Evolutionary conservation across 768 basidiomycete genomes (phyloP).

Genomic region (Suillus hirtellus): DNA sequence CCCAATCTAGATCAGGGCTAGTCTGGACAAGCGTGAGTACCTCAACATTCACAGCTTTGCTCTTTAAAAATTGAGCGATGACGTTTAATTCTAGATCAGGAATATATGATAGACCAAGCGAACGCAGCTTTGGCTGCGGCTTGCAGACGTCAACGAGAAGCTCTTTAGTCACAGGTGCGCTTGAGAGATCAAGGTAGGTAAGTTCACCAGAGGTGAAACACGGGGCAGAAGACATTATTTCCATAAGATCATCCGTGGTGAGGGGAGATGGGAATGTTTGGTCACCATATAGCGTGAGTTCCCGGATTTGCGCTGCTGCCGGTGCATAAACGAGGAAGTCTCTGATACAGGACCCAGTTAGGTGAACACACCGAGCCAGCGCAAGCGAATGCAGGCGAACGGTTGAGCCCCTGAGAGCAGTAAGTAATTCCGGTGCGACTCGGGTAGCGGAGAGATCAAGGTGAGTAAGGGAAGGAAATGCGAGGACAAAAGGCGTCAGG

Average conservation of each 20-base stretch:
- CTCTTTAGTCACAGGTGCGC: constrained; percentile 65
- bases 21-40: constrained; percentile 80
- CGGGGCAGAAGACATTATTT: constrained; percentile 72
- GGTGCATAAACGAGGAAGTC: constrained; percentile 70
- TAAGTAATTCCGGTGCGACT: constrained; percentile 71
- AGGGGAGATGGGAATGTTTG: constrained; percentile 78
- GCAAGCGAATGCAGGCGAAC: constrained; percentile 77
- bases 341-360: constrained; percentile 78
- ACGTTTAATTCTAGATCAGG: constrained; percentile 63
- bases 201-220: constrained; percentile 76
- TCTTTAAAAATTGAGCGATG: constrained; percentile 67
- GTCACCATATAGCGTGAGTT: constrained; percentile 90
- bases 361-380: constrained; percentile 80
- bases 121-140: constrained; percentile 74
- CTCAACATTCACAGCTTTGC: constrained; percentile 77
- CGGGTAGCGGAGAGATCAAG: constrained; percentile 93
- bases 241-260: constrained; percentile 58
- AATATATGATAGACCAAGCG: constrained; percentile 89
- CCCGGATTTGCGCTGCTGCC: constrained; percentile 59
- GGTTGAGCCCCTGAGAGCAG: constrained; percentile 63
- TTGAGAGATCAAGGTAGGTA: constrained; percentile 89
- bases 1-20: constrained; percentile 71
- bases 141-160: constrained; percentile 52
- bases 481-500: constrained; percentile 71
- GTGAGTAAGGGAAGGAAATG: constrained; percentile 85